A percentile compares a stretch with the other conserved stretches of the same genome.
These are phyloP conservation scores for Fraxinus americana DNA, from an alignment of 257 asterid genomes.

Conservation along the genomic window DNA sequence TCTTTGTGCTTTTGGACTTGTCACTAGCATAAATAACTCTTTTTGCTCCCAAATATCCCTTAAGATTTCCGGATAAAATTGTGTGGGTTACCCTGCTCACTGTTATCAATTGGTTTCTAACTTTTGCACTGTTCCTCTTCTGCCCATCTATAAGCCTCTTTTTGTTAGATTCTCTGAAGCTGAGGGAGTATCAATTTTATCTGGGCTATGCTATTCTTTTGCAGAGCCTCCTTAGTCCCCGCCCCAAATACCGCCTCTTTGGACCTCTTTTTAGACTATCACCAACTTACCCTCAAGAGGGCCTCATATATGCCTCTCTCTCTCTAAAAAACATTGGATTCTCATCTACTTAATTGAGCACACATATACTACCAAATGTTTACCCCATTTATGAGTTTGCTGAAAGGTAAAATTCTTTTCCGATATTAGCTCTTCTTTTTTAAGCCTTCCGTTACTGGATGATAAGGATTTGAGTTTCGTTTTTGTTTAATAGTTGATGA, in stretches of 20 bases:
- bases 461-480: too few relatives aligned
- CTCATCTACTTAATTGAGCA: too few relatives aligned
- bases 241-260: not conserved
- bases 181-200: not conserved
- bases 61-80: slow-evolving; percentile 22
- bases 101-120: slow-evolving; percentile 22
- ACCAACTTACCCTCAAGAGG: not conserved
- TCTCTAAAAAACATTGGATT: too few relatives aligned
- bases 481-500: too few relatives aligned
- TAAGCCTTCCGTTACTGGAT: too few relatives aligned
- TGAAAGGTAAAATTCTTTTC: too few relatives aligned
- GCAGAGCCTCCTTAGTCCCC: too few relatives aligned
- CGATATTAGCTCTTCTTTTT: too few relatives aligned
- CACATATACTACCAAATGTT: too few relatives aligned
- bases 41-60: slow-evolving; percentile 24
- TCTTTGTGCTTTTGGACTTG: slow-evolving; percentile 25
- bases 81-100: not conserved
- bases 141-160: slow-evolving; percentile 38
- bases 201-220: too few relatives aligned
- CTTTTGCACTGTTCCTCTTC: slow-evolving; percentile 9
- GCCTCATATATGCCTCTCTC: too few relatives aligned
- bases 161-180: slow-evolving; percentile 40
- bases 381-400: too few relatives aligned
- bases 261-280: slow-evolving; percentile 33
- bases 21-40: slow-evolving; percentile 18